These are phyloP conservation scores for Fagopyrum esculentum DNA, from an alignment of 148 eudicot species.

Conservation along the genomic window DNA sequence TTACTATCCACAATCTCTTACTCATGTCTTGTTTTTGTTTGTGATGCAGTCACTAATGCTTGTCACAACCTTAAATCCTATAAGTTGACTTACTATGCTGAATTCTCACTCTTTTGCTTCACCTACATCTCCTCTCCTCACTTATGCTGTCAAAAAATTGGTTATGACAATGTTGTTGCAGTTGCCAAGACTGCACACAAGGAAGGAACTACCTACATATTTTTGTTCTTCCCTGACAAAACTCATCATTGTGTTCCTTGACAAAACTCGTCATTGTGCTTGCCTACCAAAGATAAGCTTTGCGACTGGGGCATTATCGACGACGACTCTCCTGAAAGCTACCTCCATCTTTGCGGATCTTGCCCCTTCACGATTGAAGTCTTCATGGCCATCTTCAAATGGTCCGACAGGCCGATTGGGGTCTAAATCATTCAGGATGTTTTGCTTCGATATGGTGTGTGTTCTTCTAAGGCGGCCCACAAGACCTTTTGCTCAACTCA, in stretches of 20 bases:
- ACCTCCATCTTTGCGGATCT: too few species aligned
- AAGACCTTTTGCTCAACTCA: too few species aligned
- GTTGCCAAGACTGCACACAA: conserved; percentile 96
- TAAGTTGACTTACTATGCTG: conserved; percentile 31
- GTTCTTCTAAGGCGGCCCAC: too few species aligned
- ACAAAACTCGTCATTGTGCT: too few species aligned
- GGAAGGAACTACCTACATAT: conserved; percentile 49
- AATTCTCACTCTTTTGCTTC: not conserved
- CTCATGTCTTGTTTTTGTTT: conserved; percentile 15
- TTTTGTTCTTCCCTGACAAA: not conserved
- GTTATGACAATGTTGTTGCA: conserved; percentile 95
- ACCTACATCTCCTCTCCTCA: not conserved
- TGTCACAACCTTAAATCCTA: conserved; percentile 91
- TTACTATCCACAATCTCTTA: conserved; percentile 3
- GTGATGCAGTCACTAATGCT: conserved; percentile 90
- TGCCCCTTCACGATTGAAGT: too few species aligned
- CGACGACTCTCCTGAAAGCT: too few species aligned
- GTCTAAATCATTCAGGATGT: too few species aligned
- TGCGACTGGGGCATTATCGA: too few species aligned
- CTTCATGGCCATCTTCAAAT: too few species aligned
- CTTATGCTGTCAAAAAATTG: conserved; percentile 52
- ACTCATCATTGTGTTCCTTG: not conserved
- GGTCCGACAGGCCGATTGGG: too few species aligned
- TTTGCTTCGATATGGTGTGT: too few species aligned
- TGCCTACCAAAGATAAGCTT: too few species aligned